phyloP scores from a whole-genome alignment of 768 basidiomycete genomes.

The Leccinum olivaceopallidum region DNA sequence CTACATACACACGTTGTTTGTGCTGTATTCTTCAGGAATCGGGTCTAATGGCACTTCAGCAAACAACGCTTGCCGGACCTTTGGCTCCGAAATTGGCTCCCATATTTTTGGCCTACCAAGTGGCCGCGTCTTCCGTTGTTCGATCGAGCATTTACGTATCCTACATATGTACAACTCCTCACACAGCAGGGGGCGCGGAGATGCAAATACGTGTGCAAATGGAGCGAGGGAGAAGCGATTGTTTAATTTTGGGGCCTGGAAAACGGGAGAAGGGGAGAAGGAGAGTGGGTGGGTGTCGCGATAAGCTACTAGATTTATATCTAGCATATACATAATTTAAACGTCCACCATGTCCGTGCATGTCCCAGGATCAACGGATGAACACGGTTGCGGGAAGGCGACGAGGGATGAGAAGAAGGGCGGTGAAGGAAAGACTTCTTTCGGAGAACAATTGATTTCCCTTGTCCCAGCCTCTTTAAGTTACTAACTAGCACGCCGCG shows the following conservation, averaged over 20 bases:
- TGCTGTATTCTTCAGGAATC: slow-evolving; percentile 79
- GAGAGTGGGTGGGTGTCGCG: neutral
- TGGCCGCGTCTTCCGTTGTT: no score
- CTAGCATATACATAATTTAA: slow-evolving; percentile 11
- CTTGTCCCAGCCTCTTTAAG: slow-evolving; percentile 1
- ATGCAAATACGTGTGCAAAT: neutral
- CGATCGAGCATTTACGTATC: no score
- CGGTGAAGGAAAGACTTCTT: neutral
- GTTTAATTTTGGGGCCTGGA: neutral
- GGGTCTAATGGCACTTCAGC: slow-evolving; percentile 49
- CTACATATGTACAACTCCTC: no score
- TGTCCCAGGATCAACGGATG: slow-evolving; percentile 8
- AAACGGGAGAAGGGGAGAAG: neutral
- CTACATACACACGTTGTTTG: slow-evolving; percentile 34
- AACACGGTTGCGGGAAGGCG: neutral
- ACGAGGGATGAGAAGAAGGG: neutral
- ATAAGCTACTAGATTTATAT: slow-evolving; percentile 21
- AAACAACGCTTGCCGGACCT: slow-evolving; percentile 56
- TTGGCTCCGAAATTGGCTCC: slow-evolving; percentile 36
- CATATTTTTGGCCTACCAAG: no score
- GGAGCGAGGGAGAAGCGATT: neutral
- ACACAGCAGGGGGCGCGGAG: neutral
- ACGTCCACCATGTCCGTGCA: neutral
- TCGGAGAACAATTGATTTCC: neutral
- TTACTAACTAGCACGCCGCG: neutral